These are phyloP conservation scores for Citrullus mucosospermus DNA, from an alignment of 306 rosid species.

Conservation along the genomic window DNA sequence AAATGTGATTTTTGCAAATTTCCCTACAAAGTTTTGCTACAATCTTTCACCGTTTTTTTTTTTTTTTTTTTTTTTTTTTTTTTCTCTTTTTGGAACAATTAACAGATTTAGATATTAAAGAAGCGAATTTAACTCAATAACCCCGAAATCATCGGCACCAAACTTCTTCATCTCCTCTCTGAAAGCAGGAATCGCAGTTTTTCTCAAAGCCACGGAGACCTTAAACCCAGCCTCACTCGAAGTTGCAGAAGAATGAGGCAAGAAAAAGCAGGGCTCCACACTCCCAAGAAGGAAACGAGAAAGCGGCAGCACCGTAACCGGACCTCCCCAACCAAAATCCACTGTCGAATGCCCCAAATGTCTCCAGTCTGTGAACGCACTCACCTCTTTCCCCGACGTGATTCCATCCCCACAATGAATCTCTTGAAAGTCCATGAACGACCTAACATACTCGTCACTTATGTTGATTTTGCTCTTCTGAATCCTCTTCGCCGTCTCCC, in stretches of 20 bases:
- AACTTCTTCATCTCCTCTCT: constrained; percentile 43
- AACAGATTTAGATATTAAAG: neutral
- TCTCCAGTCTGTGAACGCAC: constrained; percentile 90
- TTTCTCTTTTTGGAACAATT: no score
- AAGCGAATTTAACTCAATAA: neutral
- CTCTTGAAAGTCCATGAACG: constrained; percentile 57
- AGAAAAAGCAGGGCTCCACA: constrained; percentile 68
- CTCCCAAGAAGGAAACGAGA: constrained; percentile 59
- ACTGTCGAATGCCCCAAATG: constrained; percentile 73
- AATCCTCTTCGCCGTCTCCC: constrained; percentile 59
- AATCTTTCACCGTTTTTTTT: no score
- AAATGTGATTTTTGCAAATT: no score
- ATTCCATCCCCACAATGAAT: constrained; percentile 49
- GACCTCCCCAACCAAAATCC: constrained; percentile 97
- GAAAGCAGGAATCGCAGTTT: constrained; percentile 45
- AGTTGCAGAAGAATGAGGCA: constrained; percentile 41
- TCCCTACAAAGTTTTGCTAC: no score
- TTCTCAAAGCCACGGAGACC: constrained; percentile 40
- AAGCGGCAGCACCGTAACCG: constrained; percentile 69
- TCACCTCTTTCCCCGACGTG: constrained; percentile 56
- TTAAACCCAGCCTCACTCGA: constrained; percentile 40
- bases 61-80: no score
- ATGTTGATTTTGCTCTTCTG: constrained; percentile 63
- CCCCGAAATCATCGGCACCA: constrained; percentile 8
- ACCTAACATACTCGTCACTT: constrained; percentile 51